phyloP scores from a whole-genome alignment of 1,139 yeast species.

The Nakaseomyces sp. region DNA sequence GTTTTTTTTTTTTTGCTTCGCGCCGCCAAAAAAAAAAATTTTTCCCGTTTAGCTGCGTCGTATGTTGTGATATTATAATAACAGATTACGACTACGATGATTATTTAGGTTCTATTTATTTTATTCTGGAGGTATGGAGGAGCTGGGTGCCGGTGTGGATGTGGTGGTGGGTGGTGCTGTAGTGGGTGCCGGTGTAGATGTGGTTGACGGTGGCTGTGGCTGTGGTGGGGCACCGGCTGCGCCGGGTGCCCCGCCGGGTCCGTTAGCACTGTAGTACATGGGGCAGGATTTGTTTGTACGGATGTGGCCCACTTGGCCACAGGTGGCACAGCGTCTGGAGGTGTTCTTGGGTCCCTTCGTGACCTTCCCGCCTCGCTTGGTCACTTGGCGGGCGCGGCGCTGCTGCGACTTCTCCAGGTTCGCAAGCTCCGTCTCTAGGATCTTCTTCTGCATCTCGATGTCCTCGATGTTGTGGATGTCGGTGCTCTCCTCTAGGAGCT shows the following conservation, averaged over 20 bases:
- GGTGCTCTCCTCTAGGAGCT: slow-evolving; percentile 40
- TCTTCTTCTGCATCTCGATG: slow-evolving; percentile 66
- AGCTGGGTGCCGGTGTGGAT: too few species aligned
- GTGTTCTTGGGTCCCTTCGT: slow-evolving; percentile 46
- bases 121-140: too few species aligned
- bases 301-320: slow-evolving; percentile 94
- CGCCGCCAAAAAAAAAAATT: too few species aligned
- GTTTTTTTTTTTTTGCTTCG: too few species aligned
- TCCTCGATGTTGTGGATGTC: slow-evolving; percentile 82
- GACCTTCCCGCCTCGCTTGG: slow-evolving; percentile 35
- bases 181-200: too few species aligned
- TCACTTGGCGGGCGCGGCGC: slow-evolving; percentile 50
- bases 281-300: slow-evolving; percentile 85
- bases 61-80: too few species aligned
- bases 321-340: slow-evolving; percentile 81
- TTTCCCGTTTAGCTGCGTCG: neutral
- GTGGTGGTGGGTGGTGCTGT: too few species aligned
- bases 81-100: neutral
- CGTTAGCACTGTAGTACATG: slow-evolving; percentile 43
- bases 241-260: slow-evolving; percentile 6
- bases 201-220: neutral
- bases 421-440: slow-evolving; percentile 77
- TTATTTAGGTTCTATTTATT: too few species aligned
- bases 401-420: slow-evolving; percentile 70
- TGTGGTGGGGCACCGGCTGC: slow-evolving; percentile 6